phyloP scores from a whole-genome alignment of 2,329 filamentous ascomycete species.

The Penicillium sp. region DNA sequence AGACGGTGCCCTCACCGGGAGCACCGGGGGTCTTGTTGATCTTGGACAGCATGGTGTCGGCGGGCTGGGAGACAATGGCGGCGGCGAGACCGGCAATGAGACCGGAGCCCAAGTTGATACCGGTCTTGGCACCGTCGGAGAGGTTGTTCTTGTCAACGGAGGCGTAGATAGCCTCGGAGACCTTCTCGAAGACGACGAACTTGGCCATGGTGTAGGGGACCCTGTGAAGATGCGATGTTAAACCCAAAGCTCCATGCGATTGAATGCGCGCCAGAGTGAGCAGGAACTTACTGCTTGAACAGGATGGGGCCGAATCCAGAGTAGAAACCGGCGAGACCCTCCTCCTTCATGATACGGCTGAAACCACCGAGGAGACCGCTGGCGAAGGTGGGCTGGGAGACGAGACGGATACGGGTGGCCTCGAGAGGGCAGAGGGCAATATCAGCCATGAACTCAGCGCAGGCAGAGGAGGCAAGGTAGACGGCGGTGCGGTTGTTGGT shows the following conservation, averaged over 20 bases:
- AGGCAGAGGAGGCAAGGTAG: conserved; percentile 69
- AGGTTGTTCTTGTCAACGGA: conserved; percentile 70
- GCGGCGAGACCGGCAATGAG: conserved; percentile 85
- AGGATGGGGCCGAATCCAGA: conserved; percentile 85
- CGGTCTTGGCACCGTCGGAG: conserved; percentile 70
- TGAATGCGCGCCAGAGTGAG: background rate
- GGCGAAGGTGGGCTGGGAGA: conserved; percentile 84
- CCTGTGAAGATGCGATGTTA: conserved; percentile 47
- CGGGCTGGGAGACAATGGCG: conserved; percentile 83
- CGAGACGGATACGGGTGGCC: conserved; percentile 90
- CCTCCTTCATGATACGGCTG: conserved; percentile 77
- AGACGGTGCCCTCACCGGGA: conserved; percentile 80
- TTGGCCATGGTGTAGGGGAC: conserved; percentile 94
- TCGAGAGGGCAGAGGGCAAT: conserved; percentile 83
- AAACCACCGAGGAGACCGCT: conserved; percentile 77
- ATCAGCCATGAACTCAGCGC: conserved; percentile 65
- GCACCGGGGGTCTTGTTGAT: conserved; percentile 94
- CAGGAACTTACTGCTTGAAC: conserved; percentile 71
- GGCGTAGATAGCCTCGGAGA: conserved; percentile 71
- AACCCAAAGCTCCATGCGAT: background rate
- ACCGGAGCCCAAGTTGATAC: conserved; percentile 82
- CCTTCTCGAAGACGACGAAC: conserved; percentile 93
- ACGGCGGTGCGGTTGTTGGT: conserved; percentile 77
- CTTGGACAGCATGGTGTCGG: conserved; percentile 92
- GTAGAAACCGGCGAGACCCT: conserved; percentile 86